These are phyloP conservation scores for Nannochloropsis gaditana DNA, from an alignment of 108 stramenopile species.

Conservation along the genomic window DNA sequence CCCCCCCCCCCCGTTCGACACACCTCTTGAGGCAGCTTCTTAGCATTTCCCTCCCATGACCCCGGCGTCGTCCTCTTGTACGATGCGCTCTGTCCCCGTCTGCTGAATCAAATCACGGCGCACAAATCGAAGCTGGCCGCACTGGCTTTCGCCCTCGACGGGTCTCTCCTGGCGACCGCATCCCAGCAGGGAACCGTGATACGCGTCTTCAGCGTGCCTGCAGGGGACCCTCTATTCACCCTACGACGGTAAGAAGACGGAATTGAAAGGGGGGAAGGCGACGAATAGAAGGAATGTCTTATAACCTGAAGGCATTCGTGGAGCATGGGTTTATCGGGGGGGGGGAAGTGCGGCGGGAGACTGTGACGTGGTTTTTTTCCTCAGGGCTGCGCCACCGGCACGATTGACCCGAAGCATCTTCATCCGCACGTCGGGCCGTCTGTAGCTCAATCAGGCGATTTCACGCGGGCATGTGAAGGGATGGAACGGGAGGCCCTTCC, in stretches of 20 bases:
- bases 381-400: too few relatives aligned
- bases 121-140: conserved; percentile 53
- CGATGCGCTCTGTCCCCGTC: conserved; percentile 52
- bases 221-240: conserved; percentile 43
- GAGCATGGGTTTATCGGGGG: too few relatives aligned
- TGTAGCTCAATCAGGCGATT: neutral
- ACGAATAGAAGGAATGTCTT: neutral
- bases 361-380: too few relatives aligned
- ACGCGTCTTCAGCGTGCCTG: conserved; percentile 53
- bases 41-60: neutral
- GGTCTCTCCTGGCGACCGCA: conserved; percentile 55
- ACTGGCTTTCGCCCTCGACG: conserved; percentile 49
- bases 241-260: neutral
- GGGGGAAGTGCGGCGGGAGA: too few relatives aligned
- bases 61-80: conserved; percentile 48
- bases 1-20: too few relatives aligned
- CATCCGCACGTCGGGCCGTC: neutral
- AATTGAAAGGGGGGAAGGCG: neutral
- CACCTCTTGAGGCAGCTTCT: neutral
- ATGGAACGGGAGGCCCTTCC: neutral
- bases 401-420: too few relatives aligned
- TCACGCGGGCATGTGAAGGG: too few relatives aligned
- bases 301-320: too few relatives aligned
- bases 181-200: conserved; percentile 56
- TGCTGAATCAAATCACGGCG: conserved; percentile 54